Evolutionary conservation across 2,329 filamentous ascomycete genomes (phyloP).

Genomic region (Leptographium wingfieldii): DNA sequence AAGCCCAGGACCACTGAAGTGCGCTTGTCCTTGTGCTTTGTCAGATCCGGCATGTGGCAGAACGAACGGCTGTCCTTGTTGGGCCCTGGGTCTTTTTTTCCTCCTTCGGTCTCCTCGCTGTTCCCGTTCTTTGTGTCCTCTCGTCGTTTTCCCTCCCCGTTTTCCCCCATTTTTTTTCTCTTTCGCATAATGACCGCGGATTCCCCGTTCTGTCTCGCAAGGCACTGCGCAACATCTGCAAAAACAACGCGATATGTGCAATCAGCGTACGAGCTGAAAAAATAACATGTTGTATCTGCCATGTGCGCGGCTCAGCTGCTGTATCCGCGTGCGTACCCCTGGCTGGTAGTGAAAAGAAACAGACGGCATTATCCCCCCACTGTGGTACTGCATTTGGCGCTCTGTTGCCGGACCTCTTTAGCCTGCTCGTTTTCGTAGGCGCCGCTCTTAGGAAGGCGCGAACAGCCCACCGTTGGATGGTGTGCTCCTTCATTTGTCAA

Average conservation of each 20-base stretch:
- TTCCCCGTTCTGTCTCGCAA: not conserved
- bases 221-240: not conserved
- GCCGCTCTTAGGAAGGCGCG: not conserved
- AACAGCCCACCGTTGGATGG: not conserved
- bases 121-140: not conserved
- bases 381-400: not conserved
- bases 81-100: not conserved
- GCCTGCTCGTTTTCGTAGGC: not conserved
- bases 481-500: not conserved
- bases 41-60: not conserved
- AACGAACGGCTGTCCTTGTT: too few relatives aligned
- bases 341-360: not conserved
- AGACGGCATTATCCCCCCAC: not conserved
- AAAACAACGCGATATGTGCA: not conserved
- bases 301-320: not conserved
- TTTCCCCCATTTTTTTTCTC: not conserved
- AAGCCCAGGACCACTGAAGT: not conserved
- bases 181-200: not conserved
- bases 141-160: not conserved
- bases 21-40: not conserved
- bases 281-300: not conserved
- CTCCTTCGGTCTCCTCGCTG: not conserved
- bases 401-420: not conserved
- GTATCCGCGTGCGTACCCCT: not conserved
- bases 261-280: not conserved